Evolutionary conservation across 2,329 filamentous ascomycete genomes (phyloP), one percentile per base, ranked within the genome.

Genomic region (Neoarthrinium moseri): DNA sequence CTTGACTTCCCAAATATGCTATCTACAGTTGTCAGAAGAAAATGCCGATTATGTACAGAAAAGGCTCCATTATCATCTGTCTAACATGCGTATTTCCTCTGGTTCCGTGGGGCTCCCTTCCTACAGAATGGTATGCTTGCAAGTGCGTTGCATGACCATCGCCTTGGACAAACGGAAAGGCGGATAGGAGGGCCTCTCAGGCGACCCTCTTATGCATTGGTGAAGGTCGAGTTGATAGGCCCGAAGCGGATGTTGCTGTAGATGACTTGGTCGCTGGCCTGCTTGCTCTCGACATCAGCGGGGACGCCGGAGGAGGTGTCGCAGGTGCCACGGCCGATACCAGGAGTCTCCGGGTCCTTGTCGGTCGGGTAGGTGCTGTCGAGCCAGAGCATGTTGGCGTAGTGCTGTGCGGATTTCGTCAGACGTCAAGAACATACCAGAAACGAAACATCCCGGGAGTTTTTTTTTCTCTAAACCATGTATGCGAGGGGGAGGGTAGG

Each of bases 341-440:
- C 75, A 21, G 70, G 70, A 1, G 49, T 46, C 22, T 48, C 49
- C 36, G 51, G 46, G 36, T 50, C 27, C 34, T 44, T 46, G 43
- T 49, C 43, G 39, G 27, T 4, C 27, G 35, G 60, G 68, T 78
- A 83, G 55, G 70, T 75, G 48, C 55, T 59, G 70, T 83, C 80
- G 53, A 84, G 72, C 80, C 80, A 83, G 47, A 80, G 72, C 78
- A 83, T 83, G 66, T 78, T 71, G 58, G 76, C 66, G 30, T 73
- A 63, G 63, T 81, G 74, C 60, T 63, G 24, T 41, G 12, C 5
- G 18, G 3, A n/a, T 23, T 23, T 4, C 6, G 22, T 7, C 18
- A 39, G 36, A 8, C 7, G 7, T 21, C 35, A 23, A 29, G 33
- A 13, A 4, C 32, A 7, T 35, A 15, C 7, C 17, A n/a, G n/a